These are phyloP conservation scores for Reticulascus tulasneorum DNA, from an alignment of 2,329 filamentous ascomycete genomes.

Conservation along the genomic window DNA sequence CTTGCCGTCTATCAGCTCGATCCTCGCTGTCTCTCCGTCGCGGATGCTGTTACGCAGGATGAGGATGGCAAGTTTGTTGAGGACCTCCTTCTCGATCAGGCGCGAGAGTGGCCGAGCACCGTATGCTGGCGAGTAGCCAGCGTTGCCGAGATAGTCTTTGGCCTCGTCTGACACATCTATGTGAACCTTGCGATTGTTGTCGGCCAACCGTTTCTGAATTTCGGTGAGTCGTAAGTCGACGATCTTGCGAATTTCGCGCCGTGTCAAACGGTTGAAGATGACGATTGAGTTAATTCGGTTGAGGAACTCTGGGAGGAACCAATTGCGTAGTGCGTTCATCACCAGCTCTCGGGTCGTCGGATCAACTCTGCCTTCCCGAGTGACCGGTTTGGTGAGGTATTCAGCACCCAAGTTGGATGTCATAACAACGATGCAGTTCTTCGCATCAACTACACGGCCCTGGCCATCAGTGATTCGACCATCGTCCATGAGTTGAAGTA, in stretches of 20 bases:
- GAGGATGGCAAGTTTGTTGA: conserved; percentile 88
- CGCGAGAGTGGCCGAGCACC: conserved; percentile 84
- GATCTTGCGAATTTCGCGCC: conserved; percentile 86
- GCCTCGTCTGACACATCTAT: conserved; percentile 82
- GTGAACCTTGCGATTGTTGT: conserved; percentile 80
- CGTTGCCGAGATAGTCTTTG: conserved; percentile 86
- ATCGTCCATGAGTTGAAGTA: conserved; percentile 99
- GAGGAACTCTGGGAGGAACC: conserved; percentile 97
- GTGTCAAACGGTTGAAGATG: conserved; percentile 96
- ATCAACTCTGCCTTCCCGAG: conserved; percentile 81
- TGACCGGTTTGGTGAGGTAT: conserved; percentile 76
- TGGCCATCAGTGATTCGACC: conserved; percentile 98
- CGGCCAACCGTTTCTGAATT: conserved; percentile 84
- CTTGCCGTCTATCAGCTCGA: conserved; percentile 75
- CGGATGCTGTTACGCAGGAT: conserved; percentile 80
- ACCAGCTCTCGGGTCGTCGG: conserved; percentile 81
- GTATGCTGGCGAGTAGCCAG: conserved; percentile 93
- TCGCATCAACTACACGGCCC: conserved; percentile 89
- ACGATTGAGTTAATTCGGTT: conserved; percentile 95
- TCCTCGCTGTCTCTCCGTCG: conserved; percentile 79
- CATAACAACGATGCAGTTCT: conserved; percentile 99
- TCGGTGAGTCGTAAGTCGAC: conserved; percentile 85
- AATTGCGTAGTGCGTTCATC: conserved; percentile 85
- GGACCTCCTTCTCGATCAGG: conserved; percentile 94
- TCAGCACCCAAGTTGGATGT: conserved; percentile 96